These are phyloP conservation scores for Blastobotrys illinoisensis DNA, from an alignment of 1,139 yeast genomes.

Conservation along the genomic window DNA sequence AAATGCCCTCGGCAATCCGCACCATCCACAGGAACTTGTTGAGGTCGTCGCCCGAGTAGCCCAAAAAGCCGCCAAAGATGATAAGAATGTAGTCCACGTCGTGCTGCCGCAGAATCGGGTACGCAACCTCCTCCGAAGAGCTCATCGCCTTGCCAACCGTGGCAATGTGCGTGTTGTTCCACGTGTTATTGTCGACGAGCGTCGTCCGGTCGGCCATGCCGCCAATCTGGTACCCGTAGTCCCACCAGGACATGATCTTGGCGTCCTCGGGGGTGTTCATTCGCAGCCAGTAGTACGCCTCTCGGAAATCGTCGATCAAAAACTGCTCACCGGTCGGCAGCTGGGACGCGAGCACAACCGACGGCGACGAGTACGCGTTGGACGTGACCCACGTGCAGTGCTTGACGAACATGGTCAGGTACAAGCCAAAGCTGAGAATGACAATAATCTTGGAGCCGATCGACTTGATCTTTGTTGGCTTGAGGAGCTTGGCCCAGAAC, in stretches of 20 bases:
- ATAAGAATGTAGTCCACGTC: conserved; percentile 94
- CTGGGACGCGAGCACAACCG: conserved; percentile 86
- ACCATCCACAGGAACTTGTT: conserved; percentile 99
- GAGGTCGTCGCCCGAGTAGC: conserved; percentile 94
- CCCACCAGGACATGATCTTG: conserved; percentile 99
- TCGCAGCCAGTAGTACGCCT: conserved; percentile 98
- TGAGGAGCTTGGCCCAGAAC: conserved; percentile 4
- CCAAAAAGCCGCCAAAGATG: conserved; percentile 90
- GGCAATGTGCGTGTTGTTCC: conserved; percentile 99
- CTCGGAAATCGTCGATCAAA: conserved; percentile 94
- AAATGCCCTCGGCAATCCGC: conserved; percentile 95
- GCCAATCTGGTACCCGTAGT: conserved; percentile 98
- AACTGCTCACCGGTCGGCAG: conserved; percentile 80
- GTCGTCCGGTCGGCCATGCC: conserved; percentile 99
- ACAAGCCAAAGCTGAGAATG: conserved; percentile 62
- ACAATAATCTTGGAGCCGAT: conserved; percentile 57
- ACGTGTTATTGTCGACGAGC: conserved; percentile 95
- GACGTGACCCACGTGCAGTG: conserved; percentile 99
- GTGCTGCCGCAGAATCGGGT: conserved; percentile 79
- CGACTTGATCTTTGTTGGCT: conserved; percentile 26
- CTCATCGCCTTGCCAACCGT: conserved; percentile 99
- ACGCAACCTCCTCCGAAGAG: conserved; percentile 79
- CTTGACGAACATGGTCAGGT: conserved; percentile 75
- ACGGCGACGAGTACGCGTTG: conserved; percentile 93
- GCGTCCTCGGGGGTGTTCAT: conserved; percentile 97